phyloP scores from a whole-genome alignment of 192 early-diverging fungal species.

The Podochytrium sp. region DNA sequence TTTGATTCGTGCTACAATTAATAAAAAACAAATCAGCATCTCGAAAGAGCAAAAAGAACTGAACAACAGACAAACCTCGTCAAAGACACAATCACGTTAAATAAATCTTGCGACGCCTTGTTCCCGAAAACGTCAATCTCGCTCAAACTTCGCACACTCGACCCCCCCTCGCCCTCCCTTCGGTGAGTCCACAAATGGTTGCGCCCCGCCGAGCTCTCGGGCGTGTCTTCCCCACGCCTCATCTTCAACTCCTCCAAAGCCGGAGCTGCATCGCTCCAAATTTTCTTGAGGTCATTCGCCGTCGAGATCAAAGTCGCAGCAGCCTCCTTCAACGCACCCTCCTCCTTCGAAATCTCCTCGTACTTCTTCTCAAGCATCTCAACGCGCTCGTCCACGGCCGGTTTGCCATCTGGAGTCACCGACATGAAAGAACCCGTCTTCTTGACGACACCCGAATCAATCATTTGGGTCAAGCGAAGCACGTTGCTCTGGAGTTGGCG shows the following conservation, averaged over 20 bases:
- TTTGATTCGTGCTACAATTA: conserved; percentile 35
- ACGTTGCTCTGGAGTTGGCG: conserved; percentile 31
- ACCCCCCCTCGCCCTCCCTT: background rate
- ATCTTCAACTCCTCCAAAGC: conserved; percentile 26
- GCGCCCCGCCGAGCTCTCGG: conserved; percentile 1
- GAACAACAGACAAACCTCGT: conserved; percentile 24
- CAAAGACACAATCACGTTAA: conserved; percentile 33
- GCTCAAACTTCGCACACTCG: background rate
- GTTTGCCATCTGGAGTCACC: background rate
- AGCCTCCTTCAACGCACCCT: conserved; percentile 24
- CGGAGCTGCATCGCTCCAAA: conserved; percentile 18
- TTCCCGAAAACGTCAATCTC: conserved; percentile 25
- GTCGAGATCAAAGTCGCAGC: conserved; percentile 7
- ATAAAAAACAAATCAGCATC: background rate
- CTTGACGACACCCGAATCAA: conserved; percentile 12
- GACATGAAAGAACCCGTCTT: background rate
- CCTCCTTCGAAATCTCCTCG: conserved; percentile 20
- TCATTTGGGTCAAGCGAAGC: conserved; percentile 26
- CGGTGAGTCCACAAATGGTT: conserved; percentile 17
- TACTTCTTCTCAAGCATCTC: conserved; percentile 14
- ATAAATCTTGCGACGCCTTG: conserved; percentile 16
- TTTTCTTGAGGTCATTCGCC: conserved; percentile 18
- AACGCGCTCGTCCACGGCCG: conserved; percentile 17
- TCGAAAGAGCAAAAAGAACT: background rate
- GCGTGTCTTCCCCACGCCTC: background rate